These are phyloP conservation scores for Nemophila menziesii DNA, from an alignment of 257 asterid species.

Conservation along the genomic window DNA sequence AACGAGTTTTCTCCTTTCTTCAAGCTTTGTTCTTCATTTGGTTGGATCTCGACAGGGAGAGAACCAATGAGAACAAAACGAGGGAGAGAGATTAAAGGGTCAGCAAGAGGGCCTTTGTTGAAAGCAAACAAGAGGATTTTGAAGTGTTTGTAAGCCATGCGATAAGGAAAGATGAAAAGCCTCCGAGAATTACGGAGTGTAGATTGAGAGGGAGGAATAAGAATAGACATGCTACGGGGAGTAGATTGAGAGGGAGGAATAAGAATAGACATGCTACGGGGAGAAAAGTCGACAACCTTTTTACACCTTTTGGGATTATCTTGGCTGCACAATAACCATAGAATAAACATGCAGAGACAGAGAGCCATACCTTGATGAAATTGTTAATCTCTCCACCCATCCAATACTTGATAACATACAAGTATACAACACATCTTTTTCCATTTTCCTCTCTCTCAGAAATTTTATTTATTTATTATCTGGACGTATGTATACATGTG, in stretches of 20 bases:
- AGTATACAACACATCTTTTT: too few relatives aligned
- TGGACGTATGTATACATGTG: too few relatives aligned
- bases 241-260: slow-evolving; percentile 41
- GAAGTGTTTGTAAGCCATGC: slow-evolving; percentile 66
- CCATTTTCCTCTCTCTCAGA: too few relatives aligned
- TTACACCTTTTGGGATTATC: slow-evolving; percentile 6
- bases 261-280: slow-evolving; percentile 48
- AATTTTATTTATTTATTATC: too few relatives aligned
- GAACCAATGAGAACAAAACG: slow-evolving; percentile 44
- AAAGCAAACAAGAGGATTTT: slow-evolving; percentile 65
- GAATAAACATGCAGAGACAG: too few relatives aligned
- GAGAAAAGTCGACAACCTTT: slow-evolving; percentile 34
- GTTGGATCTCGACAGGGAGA: slow-evolving; percentile 42
- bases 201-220: slow-evolving; percentile 40
- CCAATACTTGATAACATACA: too few relatives aligned
- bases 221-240: slow-evolving; percentile 41
- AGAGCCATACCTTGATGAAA: too few relatives aligned
- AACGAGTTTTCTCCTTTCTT: background rate
- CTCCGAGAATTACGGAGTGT: slow-evolving; percentile 28
- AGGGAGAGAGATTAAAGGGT: slow-evolving; percentile 26
- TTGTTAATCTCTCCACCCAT: too few relatives aligned
- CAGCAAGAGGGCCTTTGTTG: slow-evolving; percentile 33
- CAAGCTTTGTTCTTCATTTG: background rate
- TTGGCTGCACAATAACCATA: too few relatives aligned
- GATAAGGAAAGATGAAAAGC: slow-evolving; percentile 38